Evolutionary conservation across 2,329 filamentous ascomycete species (phyloP), one percentile per base, ranked within the genome.

Genomic region (Beauveria pseudobassiana): DNA sequence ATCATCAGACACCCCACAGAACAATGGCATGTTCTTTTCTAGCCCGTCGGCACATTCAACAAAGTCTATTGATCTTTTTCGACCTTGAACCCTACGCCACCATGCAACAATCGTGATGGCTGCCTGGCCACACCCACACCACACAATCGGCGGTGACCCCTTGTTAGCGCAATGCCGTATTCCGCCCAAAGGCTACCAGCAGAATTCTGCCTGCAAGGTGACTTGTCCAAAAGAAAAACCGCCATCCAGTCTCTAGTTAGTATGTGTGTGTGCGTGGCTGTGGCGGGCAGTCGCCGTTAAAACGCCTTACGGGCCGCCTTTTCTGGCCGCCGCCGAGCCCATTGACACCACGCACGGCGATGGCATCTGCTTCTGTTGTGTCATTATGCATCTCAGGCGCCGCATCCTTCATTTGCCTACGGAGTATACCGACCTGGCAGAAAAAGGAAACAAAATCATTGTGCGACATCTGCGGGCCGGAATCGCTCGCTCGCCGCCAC

Each of bases 281-380:
- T 59, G 56, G 38, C 30, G 45, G 20, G 34, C 34, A 38, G 34
- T 38, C 12, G 7, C 38, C 26, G 16, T 58, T 18, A 52, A 45
- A 59, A 59, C 57, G 57, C 57, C 57, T 52, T 52, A 16, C 38
- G n/a, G 28, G 48, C 18, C 38, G 49, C 46, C 57, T 45, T 49
- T 48, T 38, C 12, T 38, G 40, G 57, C 18, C 26, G 12, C 34
- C 34, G 28, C 28, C 10, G 26, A 52, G 28, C 49, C 18, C 48
- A 20, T 52, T 16, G 34, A 38, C 14, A 38, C 34, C 34, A 38
- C 34, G 12, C 34, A 38, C 34, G 34, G 34, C 14, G 14, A 38
- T 38, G 34, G 34, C 34, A 38, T 38, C 34, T 38, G 34, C 34
- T 38, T 38, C 14, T 38, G 5, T 43, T 43, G 42, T 43, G 42